A percentile compares a stretch with the other conserved stretches of the same genome.
phyloP scores from a whole-genome alignment of 2,329 filamentous ascomycete species.

The Botrytis squamosa region DNA sequence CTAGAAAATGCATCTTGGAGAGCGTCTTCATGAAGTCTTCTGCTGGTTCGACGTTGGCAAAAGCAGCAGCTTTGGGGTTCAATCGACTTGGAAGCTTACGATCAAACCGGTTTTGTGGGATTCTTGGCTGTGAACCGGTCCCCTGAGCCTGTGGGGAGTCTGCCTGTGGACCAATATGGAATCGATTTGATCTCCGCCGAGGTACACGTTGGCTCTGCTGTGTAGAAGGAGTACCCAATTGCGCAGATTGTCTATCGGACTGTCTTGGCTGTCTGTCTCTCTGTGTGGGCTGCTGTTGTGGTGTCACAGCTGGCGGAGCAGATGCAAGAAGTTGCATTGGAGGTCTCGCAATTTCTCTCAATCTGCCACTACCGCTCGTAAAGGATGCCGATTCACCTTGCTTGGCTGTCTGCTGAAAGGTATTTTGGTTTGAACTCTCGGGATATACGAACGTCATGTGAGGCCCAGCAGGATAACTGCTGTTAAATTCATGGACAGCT shows the following conservation, averaged over 20 bases:
- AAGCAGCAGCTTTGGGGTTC: neutral
- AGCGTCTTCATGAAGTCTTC: neutral
- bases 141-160: neutral
- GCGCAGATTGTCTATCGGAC: neutral
- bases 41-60: neutral
- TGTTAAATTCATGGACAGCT: neutral
- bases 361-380: too few species aligned
- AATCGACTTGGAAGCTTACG: neutral
- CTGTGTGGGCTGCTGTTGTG: neutral
- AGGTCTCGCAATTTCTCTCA: neutral
- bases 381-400: neutral
- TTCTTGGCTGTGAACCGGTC: neutral
- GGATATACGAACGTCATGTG: neutral
- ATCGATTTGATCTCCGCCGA: neutral
- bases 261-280: neutral
- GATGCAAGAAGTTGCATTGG: neutral
- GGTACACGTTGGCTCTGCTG: neutral
- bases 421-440: neutral
- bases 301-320: neutral
- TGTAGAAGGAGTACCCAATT: neutral
- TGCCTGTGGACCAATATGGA: neutral
- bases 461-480: too few species aligned
- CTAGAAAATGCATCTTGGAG: neutral
- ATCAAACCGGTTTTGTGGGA: neutral
- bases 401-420: neutral